These are phyloP conservation scores for Acanthamoeba triangularis DNA, from an alignment of 208 protist species.

Conservation along the genomic window DNA sequence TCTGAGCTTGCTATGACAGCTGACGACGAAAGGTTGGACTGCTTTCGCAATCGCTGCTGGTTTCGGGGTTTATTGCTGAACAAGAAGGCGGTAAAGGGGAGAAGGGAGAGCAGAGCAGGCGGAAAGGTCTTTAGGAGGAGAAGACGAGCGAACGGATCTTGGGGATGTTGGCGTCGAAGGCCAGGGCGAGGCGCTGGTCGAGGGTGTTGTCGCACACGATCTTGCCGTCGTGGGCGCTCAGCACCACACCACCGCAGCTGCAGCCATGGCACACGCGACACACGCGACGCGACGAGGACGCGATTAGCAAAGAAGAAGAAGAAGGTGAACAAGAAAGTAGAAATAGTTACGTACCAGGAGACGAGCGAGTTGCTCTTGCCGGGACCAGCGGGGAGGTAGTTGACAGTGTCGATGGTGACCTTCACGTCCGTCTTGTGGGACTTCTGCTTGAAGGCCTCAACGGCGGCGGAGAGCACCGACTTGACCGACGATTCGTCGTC, in stretches of 20 bases:
- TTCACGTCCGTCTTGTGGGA: slow-evolving; percentile 64
- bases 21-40: not conserved
- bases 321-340: not conserved
- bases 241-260: slow-evolving; percentile 89
- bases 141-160: slow-evolving; percentile 86
- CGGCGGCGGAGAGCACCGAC: slow-evolving; percentile 69
- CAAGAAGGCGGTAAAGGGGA: not conserved
- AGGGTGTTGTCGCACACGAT: slow-evolving; percentile 91
- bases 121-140: not conserved
- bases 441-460: slow-evolving; percentile 82
- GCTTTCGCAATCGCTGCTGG: not conserved
- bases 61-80: not conserved
- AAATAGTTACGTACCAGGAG: slow-evolving; percentile 25
- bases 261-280: slow-evolving; percentile 2
- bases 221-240: slow-evolving; percentile 85
- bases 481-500: slow-evolving; percentile 85
- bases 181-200: slow-evolving; percentile 89
- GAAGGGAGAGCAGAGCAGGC: too few relatives aligned
- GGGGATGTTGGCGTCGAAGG: slow-evolving; percentile 88
- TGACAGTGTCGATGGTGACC: slow-evolving; percentile 75
- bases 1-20: not conserved
- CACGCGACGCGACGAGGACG: not conserved
- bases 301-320: not conserved
- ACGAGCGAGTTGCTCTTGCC: slow-evolving; percentile 37
- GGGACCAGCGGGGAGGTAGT: slow-evolving; percentile 82